Base-by-base conservation (phyloP, 441 rosid genomes). In the Caryocar brasiliense region DNA sequence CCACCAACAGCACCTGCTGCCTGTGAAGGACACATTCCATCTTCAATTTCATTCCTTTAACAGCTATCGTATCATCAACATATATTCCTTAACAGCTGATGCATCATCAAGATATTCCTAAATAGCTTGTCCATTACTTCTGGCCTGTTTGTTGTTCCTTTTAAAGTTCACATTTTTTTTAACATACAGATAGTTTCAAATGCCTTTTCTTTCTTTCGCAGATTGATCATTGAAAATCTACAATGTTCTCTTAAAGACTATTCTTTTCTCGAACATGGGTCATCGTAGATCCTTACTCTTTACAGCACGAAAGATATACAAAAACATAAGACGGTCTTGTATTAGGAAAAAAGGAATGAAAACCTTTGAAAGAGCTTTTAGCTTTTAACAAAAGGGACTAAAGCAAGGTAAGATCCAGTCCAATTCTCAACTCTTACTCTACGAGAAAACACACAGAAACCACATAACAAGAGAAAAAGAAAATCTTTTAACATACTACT, bases 1-100 rank as follows among this genome's bases (percentile, higher is more conserved):
- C 96, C 96, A 10, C 79, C 91, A 36, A 67, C 83, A 29, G 96
- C 91, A 42, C 96, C 95, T n/a, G 71, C 73, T 15, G 92, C 89
- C 96, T 82, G 67, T 33, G n/a, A 65, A 45, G 42, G 51, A 60
- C 28, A 27, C 14, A 27, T 17, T 13, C 6, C 22, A 19, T 42
- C 17, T 29, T 50, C 29, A 25, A 53, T 20, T 27, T 15, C 29
- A 28, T 18, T 21, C 39, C 15, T 30, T 32, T 5, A 17, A 14
- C 25, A 55, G 34, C 44, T 43, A 33, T 25, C 15, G 48, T 12
- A 54, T 23, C n/a, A n/a, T n/a, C n/a, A n/a, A n/a, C n/a, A n/a
- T n/a, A n/a, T n/a, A n/a, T n/a, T n/a, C n/a, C n/a, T n/a, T n/a
- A n/a, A n/a, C n/a, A n/a, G n/a, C n/a, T n/a, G n/a, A n/a, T n/a